Percentiles rank a stretch among this genome's conserved stretches.
Evolutionary conservation across 2,329 filamentous ascomycete species (phyloP).

Genomic region (Scolecobasidium constrictum): DNA sequence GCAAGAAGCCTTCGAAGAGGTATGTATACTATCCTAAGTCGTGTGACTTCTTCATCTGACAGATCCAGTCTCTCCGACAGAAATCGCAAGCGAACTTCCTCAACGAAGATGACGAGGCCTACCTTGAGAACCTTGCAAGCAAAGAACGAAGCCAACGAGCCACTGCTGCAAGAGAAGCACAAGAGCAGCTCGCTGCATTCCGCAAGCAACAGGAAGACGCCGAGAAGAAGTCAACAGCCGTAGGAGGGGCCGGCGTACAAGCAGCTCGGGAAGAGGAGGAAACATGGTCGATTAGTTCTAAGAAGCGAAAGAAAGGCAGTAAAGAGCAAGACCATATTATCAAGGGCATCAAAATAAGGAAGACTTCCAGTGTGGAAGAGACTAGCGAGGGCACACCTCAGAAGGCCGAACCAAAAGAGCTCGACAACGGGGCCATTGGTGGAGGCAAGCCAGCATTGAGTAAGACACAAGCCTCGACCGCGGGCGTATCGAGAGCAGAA

Average conservation of each 20-base stretch:
- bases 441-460: conserved; percentile 3
- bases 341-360: conserved; percentile 34
- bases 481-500: too few relatives aligned
- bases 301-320: conserved; percentile 40
- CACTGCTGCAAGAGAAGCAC: conserved; percentile 46
- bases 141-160: conserved; percentile 45
- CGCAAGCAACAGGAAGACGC: conserved; percentile 48
- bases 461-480: not conserved
- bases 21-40: conserved; percentile 8
- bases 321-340: conserved; percentile 24
- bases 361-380: conserved; percentile 20
- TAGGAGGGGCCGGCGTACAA: not conserved
- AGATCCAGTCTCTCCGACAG: conserved; percentile 41
- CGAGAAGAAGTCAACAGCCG: conserved; percentile 29
- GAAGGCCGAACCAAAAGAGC: conserved; percentile 1
- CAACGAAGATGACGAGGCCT: conserved; percentile 70
- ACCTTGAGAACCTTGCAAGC: conserved; percentile 51
- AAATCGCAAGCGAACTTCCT: conserved; percentile 69
- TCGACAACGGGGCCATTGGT: not conserved
- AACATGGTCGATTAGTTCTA: conserved; percentile 37
- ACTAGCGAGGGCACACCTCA: not conserved
- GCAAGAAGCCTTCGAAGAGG: conserved; percentile 72
- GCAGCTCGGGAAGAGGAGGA: conserved; percentile 28
- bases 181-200: conserved; percentile 48
- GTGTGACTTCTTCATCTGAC: not conserved